Evolutionary conservation across 108 stramenopile species (phyloP), one percentile per base, ranked within the genome.

Genomic region (Skeletonema menzelii): DNA sequence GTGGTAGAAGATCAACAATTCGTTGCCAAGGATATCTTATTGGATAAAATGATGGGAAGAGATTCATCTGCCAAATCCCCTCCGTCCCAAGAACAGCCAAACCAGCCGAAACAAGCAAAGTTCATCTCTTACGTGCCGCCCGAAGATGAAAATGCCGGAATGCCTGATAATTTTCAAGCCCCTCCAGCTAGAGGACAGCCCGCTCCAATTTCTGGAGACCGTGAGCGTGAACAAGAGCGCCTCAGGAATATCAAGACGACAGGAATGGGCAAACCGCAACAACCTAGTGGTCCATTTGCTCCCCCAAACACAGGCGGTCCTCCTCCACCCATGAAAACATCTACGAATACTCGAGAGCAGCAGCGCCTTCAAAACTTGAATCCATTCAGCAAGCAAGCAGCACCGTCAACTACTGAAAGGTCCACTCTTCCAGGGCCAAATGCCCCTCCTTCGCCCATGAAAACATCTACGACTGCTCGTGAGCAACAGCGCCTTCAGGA

Each of bases 381-480:
- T 15, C 28, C 28, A 4, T 59, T 59, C 26, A 59, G 31, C 24
- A 59, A 32, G 26, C 27, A 38, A 59, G 67, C 38, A 12, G 49
- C 34, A n/a, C 57, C 53, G 6, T 49, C 34, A 19, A 56, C 46
- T 53, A 35, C 27, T 56, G 64, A 35, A 40, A 68, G 55, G 40
- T 59, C 60, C 44, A 65, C 60, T 28, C 46, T 72, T 31, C 27
- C 46, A 62, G 53, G 71, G 14, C 35, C 66, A 28, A 17, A 38
- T 20, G 37, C 61, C 31, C 49, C 49, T 22, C 49, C 49, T 53
- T 22, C 49, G 22, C 22, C 49, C 3, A 24, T 53, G 49, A 70
- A 71, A 38, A 61, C 78, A 61, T 37, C 66, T 46, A 60, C 78
- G n/a, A 67, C 71, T 53, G 62, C 67, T 67, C 78, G 78, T 26